Percentiles rank a stretch among this genome's conserved stretches.
Conservation (phyloP, 2,329 filamentous ascomycete genomes). For the Aspergillus fumigatus region DNA sequence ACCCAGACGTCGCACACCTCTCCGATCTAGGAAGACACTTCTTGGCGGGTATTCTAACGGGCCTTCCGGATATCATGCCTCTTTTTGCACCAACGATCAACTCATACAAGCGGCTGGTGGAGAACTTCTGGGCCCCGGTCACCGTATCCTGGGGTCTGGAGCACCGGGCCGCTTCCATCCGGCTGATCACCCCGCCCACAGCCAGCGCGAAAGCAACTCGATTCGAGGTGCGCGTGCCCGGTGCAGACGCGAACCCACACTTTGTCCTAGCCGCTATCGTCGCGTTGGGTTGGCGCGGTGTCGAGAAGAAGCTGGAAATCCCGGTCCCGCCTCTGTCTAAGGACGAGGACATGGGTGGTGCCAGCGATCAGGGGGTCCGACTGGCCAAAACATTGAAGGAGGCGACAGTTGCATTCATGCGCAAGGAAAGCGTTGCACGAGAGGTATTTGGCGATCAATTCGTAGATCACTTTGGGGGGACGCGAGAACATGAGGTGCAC, state of each 20-base stretch:
- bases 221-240: constrained; percentile 87
- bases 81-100: constrained; percentile 91
- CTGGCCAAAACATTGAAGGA: constrained; percentile 82
- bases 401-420: constrained; percentile 73
- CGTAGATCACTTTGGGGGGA: constrained; percentile 92
- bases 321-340: constrained; percentile 76
- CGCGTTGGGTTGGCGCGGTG: constrained; percentile 81
- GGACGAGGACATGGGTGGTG: constrained; percentile 74
- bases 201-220: constrained; percentile 79
- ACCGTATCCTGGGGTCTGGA: constrained; percentile 97
- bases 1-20: constrained; percentile 70
- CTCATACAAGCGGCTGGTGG: constrained; percentile 95
- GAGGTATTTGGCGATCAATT: constrained; percentile 93
- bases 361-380: constrained; percentile 65
- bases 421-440: constrained; percentile 77
- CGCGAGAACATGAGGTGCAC: constrained; percentile 82
- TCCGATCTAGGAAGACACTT: constrained; percentile 91
- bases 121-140: constrained; percentile 98
- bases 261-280: constrained; percentile 83
- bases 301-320: constrained; percentile 87
- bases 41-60: constrained; percentile 81
- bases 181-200: constrained; percentile 83
- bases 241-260: constrained; percentile 89
- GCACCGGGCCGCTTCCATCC: constrained; percentile 86
- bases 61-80: constrained; percentile 92